Evolutionary conservation across 2,329 filamentous ascomycete genomes (phyloP).

Genomic region (Penicillium sp.): DNA sequence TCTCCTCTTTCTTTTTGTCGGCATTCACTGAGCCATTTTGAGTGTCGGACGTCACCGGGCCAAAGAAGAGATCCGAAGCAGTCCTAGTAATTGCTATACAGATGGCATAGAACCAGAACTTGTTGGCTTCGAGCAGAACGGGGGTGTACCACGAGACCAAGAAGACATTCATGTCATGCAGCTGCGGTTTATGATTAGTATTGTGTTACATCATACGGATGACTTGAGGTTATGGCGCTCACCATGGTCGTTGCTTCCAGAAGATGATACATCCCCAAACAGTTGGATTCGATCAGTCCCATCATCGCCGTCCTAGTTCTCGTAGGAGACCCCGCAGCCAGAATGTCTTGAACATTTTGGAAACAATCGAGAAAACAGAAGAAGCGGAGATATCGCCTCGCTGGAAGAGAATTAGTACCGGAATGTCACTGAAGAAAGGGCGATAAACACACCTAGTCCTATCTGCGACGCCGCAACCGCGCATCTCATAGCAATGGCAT

Average conservation of each 20-base stretch:
- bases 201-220: background rate
- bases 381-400: constrained; percentile 62
- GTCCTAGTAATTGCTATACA: constrained; percentile 47
- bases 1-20: constrained; percentile 3
- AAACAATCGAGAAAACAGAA: constrained; percentile 65
- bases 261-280: constrained; percentile 64
- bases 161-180: constrained; percentile 52
- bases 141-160: constrained; percentile 40
- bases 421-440: background rate
- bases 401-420: constrained; percentile 23
- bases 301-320: constrained; percentile 38
- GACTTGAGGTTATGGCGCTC: constrained; percentile 34
- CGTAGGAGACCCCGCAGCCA: constrained; percentile 11
- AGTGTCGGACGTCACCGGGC: background rate
- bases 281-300: constrained; percentile 55
- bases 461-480: constrained; percentile 37
- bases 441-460: constrained; percentile 36
- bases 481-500: constrained; percentile 32
- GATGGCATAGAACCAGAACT: constrained; percentile 67
- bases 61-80: constrained; percentile 16
- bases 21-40: background rate
- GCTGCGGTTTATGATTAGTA: constrained; percentile 31
- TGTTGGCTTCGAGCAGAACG: constrained; percentile 60
- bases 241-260: constrained; percentile 63
- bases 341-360: constrained; percentile 49